A percentile compares a stretch with the other conserved stretches of the same genome.
Evolutionary conservation across 495 filamentous ascomycete species (phyloP).

Genomic region (Aspergillus avenaceus): DNA sequence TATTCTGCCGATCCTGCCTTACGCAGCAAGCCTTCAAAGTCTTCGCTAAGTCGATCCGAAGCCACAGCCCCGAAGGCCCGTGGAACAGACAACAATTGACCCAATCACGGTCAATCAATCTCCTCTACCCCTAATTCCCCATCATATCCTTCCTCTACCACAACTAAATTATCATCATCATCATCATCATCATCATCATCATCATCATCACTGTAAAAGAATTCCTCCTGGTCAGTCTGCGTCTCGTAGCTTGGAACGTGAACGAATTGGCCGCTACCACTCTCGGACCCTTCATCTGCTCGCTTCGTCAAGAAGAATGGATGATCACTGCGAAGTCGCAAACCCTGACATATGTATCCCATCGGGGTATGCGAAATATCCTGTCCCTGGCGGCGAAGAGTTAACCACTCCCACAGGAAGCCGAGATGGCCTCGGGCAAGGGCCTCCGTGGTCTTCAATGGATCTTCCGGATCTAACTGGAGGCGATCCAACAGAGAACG

Average conservation of each 20-base stretch:
- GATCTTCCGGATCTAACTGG: neutral
- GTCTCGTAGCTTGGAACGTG: neutral
- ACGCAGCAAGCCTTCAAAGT: no score
- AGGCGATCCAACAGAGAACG: constrained; percentile 19
- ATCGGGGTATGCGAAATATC: constrained; percentile 53
- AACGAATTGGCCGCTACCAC: neutral
- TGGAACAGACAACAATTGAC: neutral
- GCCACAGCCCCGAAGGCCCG: neutral
- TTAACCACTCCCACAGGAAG: constrained; percentile 51
- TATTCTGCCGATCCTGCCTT: no score
- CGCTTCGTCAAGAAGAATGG: constrained; percentile 37
- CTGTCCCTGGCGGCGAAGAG: constrained; percentile 45
- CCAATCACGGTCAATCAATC: neutral
- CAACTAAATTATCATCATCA: neutral
- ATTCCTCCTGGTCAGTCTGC: neutral
- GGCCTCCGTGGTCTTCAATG: neutral
- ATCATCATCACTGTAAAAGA: neutral
- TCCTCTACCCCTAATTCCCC: neutral
- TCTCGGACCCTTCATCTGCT: neutral
- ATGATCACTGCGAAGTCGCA: constrained; percentile 34
- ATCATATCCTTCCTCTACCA: neutral
- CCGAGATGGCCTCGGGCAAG: constrained; percentile 1
- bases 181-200: neutral
- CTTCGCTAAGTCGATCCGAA: no score
- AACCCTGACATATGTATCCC: constrained; percentile 49